Conservation (phyloP, 2,329 filamentous ascomycete genomes). For the Periconia sp. region DNA sequence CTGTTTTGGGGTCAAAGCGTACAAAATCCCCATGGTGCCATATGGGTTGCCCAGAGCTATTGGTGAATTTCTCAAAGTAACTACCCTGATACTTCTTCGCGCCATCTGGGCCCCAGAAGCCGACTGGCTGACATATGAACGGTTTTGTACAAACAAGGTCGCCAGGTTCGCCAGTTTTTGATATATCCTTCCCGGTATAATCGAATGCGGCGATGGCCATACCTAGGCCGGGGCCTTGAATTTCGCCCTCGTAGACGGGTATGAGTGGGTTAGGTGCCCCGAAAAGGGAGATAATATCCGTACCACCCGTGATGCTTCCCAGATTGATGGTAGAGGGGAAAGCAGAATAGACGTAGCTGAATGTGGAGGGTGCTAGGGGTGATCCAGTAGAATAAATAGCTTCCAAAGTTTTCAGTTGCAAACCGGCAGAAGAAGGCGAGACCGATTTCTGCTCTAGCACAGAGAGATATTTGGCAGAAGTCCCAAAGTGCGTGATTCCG, state of each 20-base stretch:
- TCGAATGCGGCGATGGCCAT: constrained; percentile 55
- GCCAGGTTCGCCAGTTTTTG: constrained; percentile 68
- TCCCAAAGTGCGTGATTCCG: constrained; percentile 89
- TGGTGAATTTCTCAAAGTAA: constrained; percentile 84
- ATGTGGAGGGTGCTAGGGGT: constrained; percentile 88
- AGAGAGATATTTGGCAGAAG: constrained; percentile 89
- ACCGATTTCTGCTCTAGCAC: constrained; percentile 75
- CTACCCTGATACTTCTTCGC: constrained; percentile 76
- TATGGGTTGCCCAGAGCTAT: constrained; percentile 47
- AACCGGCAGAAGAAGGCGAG: constrained; percentile 41
- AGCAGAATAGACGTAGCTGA: constrained; percentile 81
- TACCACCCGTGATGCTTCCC: constrained; percentile 91
- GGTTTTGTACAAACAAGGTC: constrained; percentile 85
- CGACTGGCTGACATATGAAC: constrained; percentile 88
- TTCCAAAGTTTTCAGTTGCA: constrained; percentile 63
- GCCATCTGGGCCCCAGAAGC: constrained; percentile 78
- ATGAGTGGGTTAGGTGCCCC: constrained; percentile 70
- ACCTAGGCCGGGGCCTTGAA: constrained; percentile 52
- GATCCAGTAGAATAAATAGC: constrained; percentile 95
- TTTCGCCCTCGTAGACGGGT: constrained; percentile 54
- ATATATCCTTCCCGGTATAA: constrained; percentile 60
- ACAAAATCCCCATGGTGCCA: constrained; percentile 98
- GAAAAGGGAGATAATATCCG: constrained; percentile 95
- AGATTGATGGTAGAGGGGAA: constrained; percentile 83
- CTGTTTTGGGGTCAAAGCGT: constrained; percentile 67